Conservation (phyloP, 1,139 yeast genomes). For the Debaryomyces sp. region DNA sequence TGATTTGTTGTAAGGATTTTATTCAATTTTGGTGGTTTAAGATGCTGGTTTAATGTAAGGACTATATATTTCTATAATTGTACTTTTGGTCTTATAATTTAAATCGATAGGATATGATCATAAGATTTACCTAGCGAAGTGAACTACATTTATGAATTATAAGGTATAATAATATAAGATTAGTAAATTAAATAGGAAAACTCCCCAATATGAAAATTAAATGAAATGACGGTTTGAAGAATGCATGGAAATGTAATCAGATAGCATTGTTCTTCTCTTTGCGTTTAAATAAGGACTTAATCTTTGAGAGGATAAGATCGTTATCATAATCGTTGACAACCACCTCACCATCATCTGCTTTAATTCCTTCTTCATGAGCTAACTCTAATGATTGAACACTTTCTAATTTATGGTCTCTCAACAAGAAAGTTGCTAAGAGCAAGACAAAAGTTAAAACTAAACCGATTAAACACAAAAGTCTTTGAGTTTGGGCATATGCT, state of each 20-base stretch:
- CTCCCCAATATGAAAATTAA: neutral
- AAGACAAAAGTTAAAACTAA: constrained; percentile 58
- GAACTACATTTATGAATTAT: neutral
- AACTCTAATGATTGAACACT: constrained; percentile 35
- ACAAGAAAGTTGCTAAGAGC: constrained; percentile 47
- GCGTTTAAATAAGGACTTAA: constrained; percentile 1
- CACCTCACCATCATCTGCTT: constrained; percentile 36
- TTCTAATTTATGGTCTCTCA: constrained; percentile 57
- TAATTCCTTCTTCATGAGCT: constrained; percentile 24
- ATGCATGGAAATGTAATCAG: neutral
- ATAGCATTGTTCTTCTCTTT: neutral
- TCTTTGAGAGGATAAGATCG: constrained; percentile 16
- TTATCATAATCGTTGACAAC: constrained; percentile 46
- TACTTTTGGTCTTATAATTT: neutral
- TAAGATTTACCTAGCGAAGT: no score
- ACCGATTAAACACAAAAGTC: constrained; percentile 58
- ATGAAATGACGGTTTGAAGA: neutral
- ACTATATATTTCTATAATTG: neutral
- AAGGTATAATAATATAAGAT: neutral
- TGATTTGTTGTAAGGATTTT: constrained; percentile 29
- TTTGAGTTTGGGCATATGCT: constrained; percentile 64
- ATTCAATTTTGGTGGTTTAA: no score
- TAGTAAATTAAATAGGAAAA: neutral
- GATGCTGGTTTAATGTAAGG: no score
- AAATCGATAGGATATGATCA: neutral